These are phyloP conservation scores for Sindora glabra DNA, from an alignment of 306 rosid genomes.

Conservation along the genomic window DNA sequence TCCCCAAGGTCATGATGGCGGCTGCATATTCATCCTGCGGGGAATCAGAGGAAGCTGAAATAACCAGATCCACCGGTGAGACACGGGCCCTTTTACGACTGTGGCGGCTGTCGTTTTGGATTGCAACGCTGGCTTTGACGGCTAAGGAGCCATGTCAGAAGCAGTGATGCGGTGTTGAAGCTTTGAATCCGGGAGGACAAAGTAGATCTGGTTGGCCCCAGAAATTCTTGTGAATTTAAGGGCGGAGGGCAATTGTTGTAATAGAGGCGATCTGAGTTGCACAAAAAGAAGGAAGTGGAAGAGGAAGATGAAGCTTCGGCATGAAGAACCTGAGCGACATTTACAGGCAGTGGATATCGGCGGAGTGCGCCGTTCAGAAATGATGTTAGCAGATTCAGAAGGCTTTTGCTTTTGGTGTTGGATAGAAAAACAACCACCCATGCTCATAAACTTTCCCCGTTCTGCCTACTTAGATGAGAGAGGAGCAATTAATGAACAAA, in stretches of 20 bases:
- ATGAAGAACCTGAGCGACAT: conserved; percentile 28
- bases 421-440: too few species aligned
- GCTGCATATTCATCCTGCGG: neutral
- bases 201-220: conserved; percentile 34
- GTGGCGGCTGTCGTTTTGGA: conserved; percentile 1
- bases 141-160: conserved; percentile 48
- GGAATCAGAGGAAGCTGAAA: neutral
- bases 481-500: too few species aligned
- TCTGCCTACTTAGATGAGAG: too few species aligned
- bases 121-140: conserved; percentile 38
- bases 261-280: conserved; percentile 32
- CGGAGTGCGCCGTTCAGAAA: conserved; percentile 25
- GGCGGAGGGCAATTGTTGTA: conserved; percentile 23
- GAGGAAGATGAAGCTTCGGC: conserved; percentile 4
- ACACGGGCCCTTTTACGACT: conserved; percentile 29
- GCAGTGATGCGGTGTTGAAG: conserved; percentile 20
- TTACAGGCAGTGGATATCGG: conserved; percentile 22
- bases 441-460: too few species aligned
- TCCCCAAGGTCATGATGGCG: neutral
- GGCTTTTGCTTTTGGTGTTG: too few species aligned
- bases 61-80: conserved; percentile 16
- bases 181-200: conserved; percentile 24
- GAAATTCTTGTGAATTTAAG: conserved; percentile 4
- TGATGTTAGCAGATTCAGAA: conserved; percentile 26
- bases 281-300: conserved; percentile 13